These are phyloP conservation scores for Claviceps humidiphila DNA, from an alignment of 2,329 filamentous ascomycete genomes.

Conservation along the genomic window DNA sequence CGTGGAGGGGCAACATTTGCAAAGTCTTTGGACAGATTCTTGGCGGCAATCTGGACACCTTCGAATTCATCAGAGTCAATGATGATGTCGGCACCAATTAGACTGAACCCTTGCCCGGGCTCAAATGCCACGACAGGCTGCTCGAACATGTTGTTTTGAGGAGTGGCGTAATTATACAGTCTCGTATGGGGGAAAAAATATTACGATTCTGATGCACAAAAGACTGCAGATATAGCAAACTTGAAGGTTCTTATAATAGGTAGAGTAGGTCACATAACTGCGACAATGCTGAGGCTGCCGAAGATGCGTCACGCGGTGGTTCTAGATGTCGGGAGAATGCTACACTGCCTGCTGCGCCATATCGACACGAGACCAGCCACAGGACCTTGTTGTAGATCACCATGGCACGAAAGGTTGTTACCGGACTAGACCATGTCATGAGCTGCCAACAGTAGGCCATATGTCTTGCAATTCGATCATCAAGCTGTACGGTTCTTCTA, in stretches of 20 bases:
- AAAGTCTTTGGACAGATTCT: constrained; percentile 18
- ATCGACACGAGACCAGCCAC: constrained; percentile 1
- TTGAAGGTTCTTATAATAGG: background rate
- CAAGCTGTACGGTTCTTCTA: background rate
- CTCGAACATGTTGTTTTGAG: constrained; percentile 12
- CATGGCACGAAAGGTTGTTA: background rate
- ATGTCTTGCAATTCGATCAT: background rate
- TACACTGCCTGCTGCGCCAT: constrained; percentile 1
- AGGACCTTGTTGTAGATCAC: background rate
- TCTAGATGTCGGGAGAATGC: background rate
- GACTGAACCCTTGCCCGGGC: constrained; percentile 12
- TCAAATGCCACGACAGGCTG: constrained; percentile 14
- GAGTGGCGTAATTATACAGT: background rate
- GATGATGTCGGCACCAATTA: constrained; percentile 18
- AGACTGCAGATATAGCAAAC: background rate
- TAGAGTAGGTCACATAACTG: background rate
- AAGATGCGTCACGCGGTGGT: constrained; percentile 1
- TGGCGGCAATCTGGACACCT: constrained; percentile 21
- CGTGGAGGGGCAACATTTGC: constrained; percentile 11
- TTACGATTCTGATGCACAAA: background rate
- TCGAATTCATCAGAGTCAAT: constrained; percentile 17
- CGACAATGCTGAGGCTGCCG: background rate
- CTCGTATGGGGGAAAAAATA: background rate
- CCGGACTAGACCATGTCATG: background rate
- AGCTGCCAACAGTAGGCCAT: background rate